Conservation (phyloP, 768 basidiomycete genomes). For the Trametes cinnabarina region DNA sequence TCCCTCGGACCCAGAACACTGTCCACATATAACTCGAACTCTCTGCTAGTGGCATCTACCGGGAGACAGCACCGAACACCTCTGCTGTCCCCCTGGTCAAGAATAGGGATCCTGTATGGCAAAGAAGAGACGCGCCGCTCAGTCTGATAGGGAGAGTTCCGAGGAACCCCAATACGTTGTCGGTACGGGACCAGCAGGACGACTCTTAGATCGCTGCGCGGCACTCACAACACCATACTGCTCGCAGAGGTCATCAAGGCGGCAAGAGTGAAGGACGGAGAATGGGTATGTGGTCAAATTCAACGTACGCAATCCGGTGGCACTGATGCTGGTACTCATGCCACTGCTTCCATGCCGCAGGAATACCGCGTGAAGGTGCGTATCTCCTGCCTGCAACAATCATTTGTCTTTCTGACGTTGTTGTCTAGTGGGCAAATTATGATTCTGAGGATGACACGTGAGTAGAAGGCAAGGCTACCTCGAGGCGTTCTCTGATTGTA, state of each 20-base stretch:
- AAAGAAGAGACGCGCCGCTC: conserved; percentile 4
- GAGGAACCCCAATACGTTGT: conserved; percentile 18
- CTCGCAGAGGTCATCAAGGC: conserved; percentile 53
- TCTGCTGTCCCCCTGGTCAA: too few species aligned
- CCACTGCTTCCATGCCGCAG: too few species aligned
- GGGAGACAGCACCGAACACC: too few species aligned
- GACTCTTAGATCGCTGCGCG: neutral
- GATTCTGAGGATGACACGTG: conserved; percentile 56
- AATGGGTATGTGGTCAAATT: conserved; percentile 47
- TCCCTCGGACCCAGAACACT: too few species aligned
- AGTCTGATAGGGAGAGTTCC: neutral
- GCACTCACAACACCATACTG: too few species aligned
- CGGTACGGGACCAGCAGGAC: neutral
- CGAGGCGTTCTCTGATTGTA: neutral
- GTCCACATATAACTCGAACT: too few species aligned
- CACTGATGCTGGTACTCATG: too few species aligned
- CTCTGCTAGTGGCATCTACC: too few species aligned
- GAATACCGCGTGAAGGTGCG: conserved; percentile 69
- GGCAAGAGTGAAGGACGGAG: conserved; percentile 50
- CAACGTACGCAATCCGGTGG: neutral
- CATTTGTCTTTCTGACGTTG: too few species aligned
- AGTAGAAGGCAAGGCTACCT: conserved; percentile 5
- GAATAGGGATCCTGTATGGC: too few species aligned
- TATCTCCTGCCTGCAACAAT: neutral
- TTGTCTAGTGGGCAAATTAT: conserved; percentile 64